Evolutionary conservation across 2,329 filamentous ascomycete species (phyloP).

Genomic region (Fusarium oligoseptatum): DNA sequence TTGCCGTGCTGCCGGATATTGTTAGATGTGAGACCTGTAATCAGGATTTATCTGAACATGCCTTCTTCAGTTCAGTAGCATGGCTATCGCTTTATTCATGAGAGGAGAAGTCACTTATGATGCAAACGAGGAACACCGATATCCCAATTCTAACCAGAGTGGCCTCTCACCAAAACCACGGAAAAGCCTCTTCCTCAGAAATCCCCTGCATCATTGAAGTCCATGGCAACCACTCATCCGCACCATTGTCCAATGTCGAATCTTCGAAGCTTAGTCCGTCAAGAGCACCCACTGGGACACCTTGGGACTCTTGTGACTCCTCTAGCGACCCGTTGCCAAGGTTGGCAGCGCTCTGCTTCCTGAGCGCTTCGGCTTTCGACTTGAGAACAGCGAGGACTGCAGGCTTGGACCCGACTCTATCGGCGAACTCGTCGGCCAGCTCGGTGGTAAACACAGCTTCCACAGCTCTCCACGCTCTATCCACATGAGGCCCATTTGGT

Average conservation of each 20-base stretch:
- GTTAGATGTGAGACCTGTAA: background rate
- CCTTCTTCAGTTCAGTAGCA: no score
- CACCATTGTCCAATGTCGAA: background rate
- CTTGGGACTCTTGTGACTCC: background rate
- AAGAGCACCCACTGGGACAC: background rate
- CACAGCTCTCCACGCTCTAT: background rate
- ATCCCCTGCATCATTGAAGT: background rate
- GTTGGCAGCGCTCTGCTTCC: background rate
- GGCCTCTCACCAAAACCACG: background rate
- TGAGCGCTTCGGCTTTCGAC: background rate
- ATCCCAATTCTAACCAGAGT: background rate
- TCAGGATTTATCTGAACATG: no score
- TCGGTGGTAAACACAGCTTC: background rate
- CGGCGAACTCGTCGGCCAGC: background rate
- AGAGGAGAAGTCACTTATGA: background rate
- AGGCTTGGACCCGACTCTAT: background rate
- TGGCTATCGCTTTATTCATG: background rate
- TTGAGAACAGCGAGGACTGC: background rate
- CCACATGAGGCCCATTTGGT: background rate
- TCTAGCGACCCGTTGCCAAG: no score
- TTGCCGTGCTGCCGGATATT: background rate
- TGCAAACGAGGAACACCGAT: background rate
- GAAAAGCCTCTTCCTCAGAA: background rate
- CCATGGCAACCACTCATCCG: background rate
- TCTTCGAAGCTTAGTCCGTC: background rate